Conservation (phyloP, 345 rosid species). For the Syzygium aqueum region DNA sequence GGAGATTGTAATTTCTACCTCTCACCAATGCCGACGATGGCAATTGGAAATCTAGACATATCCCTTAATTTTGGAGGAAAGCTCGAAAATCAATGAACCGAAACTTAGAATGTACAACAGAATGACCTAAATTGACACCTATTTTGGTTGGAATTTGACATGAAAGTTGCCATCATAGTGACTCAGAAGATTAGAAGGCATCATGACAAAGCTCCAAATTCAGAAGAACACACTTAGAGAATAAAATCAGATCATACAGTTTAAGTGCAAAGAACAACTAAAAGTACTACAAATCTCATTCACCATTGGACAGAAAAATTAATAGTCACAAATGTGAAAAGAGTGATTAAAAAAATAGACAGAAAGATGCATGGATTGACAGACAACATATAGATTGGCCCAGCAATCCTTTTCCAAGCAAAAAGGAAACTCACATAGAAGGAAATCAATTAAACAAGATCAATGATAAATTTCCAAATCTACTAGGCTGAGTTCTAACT, state of each 20-base stretch:
- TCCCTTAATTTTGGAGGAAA: not conserved
- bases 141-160: not conserved
- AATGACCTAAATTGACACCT: not conserved
- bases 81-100: not conserved
- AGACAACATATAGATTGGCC: not conserved
- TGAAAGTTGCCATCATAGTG: not conserved
- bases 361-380: not conserved
- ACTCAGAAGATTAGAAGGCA: not conserved
- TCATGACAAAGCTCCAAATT: not conserved
- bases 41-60: not conserved
- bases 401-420: not conserved
- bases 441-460: not conserved
- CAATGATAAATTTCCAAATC: not conserved
- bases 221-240: not conserved
- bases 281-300: not conserved
- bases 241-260: not conserved
- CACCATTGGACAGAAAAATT: not conserved
- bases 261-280: not conserved
- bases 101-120: not conserved
- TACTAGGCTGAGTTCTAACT: not conserved
- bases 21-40: not conserved
- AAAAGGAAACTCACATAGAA: not conserved
- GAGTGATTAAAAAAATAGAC: not conserved
- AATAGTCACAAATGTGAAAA: not conserved
- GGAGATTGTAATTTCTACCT: not conserved